A percentile compares a stretch with the other conserved stretches of the same genome.
Conservation (phyloP, 495 filamentous ascomycete genomes). For the Podospora conica region DNA sequence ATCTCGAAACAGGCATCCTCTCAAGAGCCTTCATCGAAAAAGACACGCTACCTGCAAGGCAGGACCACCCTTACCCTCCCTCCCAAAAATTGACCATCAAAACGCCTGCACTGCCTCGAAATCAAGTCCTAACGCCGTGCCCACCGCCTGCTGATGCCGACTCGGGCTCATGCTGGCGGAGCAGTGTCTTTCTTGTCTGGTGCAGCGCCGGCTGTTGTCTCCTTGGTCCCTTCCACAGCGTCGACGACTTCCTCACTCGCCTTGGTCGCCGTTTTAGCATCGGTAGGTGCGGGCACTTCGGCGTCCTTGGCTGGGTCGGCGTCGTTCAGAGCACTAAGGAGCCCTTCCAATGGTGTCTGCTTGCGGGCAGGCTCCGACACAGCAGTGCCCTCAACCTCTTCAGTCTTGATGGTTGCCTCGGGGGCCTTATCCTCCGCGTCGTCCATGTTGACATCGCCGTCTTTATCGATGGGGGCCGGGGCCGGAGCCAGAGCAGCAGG, state of each 20-base stretch:
- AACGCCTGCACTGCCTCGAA: background rate
- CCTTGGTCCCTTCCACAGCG: background rate
- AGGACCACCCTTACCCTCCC: background rate
- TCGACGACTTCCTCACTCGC: background rate
- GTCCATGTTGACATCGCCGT: conserved; percentile 35
- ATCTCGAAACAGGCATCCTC: background rate
- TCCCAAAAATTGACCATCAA: background rate
- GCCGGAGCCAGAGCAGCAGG: conserved; percentile 1
- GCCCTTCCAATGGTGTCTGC: conserved; percentile 1
- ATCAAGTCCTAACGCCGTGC: background rate
- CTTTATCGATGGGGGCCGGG: conserved; percentile 20
- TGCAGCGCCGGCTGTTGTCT: background rate
- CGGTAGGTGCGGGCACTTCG: background rate
- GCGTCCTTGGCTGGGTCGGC: conserved; percentile 2
- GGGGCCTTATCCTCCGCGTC: conserved; percentile 18
- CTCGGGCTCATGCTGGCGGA: background rate
- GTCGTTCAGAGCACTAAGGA: conserved; percentile 7
- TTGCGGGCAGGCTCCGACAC: conserved; percentile 7
- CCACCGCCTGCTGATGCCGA: background rate
- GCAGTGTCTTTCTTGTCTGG: background rate
- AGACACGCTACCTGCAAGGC: background rate
- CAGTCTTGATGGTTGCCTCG: conserved; percentile 28
- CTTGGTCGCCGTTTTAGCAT: background rate
- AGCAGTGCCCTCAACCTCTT: conserved; percentile 22
- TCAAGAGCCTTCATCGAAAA: background rate